Percentiles rank a stretch among this genome's conserved stretches.
These are phyloP conservation scores for Zygotorulaspora chibaensis DNA, from an alignment of 805 yeast genomes.

Conservation along the genomic window DNA sequence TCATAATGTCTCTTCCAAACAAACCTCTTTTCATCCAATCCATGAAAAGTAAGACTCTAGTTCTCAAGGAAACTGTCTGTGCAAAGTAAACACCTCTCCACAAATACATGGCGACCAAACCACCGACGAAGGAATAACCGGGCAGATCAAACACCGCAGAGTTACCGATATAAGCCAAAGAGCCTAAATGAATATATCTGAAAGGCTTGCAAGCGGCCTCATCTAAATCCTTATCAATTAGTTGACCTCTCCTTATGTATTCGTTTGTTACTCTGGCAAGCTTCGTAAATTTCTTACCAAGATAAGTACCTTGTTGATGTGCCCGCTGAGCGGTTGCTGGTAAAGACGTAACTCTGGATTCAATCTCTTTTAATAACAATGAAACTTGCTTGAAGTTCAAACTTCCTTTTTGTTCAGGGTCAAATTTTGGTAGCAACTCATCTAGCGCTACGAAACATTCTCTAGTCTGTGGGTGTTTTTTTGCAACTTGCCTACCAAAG, in stretches of 20 bases:
- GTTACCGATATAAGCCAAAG: conserved; percentile 64
- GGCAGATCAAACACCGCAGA: conserved; percentile 65
- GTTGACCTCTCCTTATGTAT: conserved; percentile 10
- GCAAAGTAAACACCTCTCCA: conserved; percentile 72
- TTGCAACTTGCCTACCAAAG: conserved; percentile 45
- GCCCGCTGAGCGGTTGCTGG: conserved; percentile 78
- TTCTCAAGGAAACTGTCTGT: conserved; percentile 60
- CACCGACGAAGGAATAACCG: conserved; percentile 61
- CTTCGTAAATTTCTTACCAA: conserved; percentile 55
- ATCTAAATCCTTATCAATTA: conserved; percentile 25
- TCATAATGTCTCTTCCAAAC: conserved; percentile 48
- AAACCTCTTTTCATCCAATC: conserved; percentile 65
- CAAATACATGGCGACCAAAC: conserved; percentile 63
- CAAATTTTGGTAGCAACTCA: conserved; percentile 51
- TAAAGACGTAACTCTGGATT: conserved; percentile 58
- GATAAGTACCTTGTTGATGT: conserved; percentile 62
- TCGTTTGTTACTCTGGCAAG: conserved; percentile 44
- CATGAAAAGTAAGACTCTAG: conserved; percentile 58
- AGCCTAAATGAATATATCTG: conserved; percentile 59
- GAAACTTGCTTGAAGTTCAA: conserved; percentile 50
- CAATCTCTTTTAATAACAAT: conserved; percentile 48
- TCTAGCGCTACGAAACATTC: conserved; percentile 51
- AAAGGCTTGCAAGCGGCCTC: conserved; percentile 54
- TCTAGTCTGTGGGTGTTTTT: conserved; percentile 53
- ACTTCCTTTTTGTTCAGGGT: conserved; percentile 44